phyloP scores from a whole-genome alignment of 208 protist genomes.

The Jaenimonas drosophilae region DNA sequence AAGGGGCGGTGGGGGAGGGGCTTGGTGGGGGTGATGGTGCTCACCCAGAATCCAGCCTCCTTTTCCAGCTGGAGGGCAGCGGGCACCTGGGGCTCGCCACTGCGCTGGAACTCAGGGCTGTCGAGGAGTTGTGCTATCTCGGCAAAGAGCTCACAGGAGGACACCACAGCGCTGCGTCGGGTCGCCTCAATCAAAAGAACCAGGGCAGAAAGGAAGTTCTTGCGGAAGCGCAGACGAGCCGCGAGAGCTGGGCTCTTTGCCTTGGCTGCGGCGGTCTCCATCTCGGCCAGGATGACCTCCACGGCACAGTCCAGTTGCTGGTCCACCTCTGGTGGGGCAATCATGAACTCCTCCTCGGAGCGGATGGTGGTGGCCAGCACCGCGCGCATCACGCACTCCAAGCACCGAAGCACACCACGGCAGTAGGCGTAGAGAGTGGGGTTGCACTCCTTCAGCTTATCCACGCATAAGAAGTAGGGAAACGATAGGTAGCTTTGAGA shows the following conservation, averaged over 20 bases:
- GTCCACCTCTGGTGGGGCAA: conserved; percentile 44
- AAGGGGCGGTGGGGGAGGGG: conserved; percentile 26
- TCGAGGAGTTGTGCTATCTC: conserved; percentile 34
- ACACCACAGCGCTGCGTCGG: conserved; percentile 35
- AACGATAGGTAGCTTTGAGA: conserved; percentile 61
- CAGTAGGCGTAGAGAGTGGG: conserved; percentile 55
- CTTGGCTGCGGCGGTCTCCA: conserved; percentile 34
- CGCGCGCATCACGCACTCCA: conserved; percentile 47
- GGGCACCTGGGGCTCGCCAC: conserved; percentile 37
- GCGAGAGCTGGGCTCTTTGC: conserved; percentile 21
- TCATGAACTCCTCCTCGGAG: conserved; percentile 79
- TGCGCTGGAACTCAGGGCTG: conserved; percentile 22
- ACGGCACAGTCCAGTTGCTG: conserved; percentile 29
- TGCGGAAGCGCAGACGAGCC: conserved; percentile 56
- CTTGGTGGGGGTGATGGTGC: conserved; percentile 50
- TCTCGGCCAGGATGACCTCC: conserved; percentile 46
- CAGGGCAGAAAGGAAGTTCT: conserved; percentile 41
- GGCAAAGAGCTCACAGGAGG: conserved; percentile 29
- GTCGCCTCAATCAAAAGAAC: conserved; percentile 32
- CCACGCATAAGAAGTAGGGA: conserved; percentile 63
- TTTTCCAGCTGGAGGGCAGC: conserved; percentile 29
- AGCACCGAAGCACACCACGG: conserved; percentile 42
- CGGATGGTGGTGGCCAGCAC: conserved; percentile 63
- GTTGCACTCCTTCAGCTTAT: conserved; percentile 51
- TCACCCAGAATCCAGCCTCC: conserved; percentile 63